These are phyloP conservation scores for Paramecium tetraurelia DNA, from an alignment of 73 alveolate genomes.

Conservation along the genomic window DNA sequence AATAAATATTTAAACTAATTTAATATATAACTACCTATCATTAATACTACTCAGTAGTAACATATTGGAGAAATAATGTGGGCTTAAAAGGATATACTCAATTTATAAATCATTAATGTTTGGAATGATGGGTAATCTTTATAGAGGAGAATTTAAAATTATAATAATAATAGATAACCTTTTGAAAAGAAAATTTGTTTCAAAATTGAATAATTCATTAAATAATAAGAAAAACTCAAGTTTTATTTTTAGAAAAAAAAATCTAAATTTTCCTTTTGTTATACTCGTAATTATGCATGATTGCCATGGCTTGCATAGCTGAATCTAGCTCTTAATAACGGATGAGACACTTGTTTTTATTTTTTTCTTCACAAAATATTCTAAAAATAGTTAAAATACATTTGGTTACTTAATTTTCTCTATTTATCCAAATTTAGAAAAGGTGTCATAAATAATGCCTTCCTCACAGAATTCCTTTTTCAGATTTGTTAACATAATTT, in stretches of 20 bases:
- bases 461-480: slow-evolving; percentile 43
- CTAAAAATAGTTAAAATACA: neutral
- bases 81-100: too few species aligned
- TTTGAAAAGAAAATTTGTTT: neutral
- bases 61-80: too few species aligned
- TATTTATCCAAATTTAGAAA: neutral
- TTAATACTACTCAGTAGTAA: too few species aligned
- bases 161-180: neutral
- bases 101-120: too few species aligned
- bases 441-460: neutral
- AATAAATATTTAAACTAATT: too few species aligned
- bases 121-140: too few species aligned
- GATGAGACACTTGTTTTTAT: slow-evolving; percentile 13
- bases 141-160: too few species aligned
- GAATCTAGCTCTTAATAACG: neutral
- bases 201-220: neutral
- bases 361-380: slow-evolving; percentile 44
- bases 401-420: neutral
- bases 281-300: slow-evolving; percentile 16
- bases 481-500: slow-evolving; percentile 33
- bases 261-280: slow-evolving; percentile 22
- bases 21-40: too few species aligned
- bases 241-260: slow-evolving; percentile 9
- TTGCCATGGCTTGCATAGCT: slow-evolving; percentile 34
- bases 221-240: neutral